These are phyloP conservation scores for Coix lacrymajobi DNA, from an alignment of 176 grass and related monocot species.

Conservation along the genomic window DNA sequence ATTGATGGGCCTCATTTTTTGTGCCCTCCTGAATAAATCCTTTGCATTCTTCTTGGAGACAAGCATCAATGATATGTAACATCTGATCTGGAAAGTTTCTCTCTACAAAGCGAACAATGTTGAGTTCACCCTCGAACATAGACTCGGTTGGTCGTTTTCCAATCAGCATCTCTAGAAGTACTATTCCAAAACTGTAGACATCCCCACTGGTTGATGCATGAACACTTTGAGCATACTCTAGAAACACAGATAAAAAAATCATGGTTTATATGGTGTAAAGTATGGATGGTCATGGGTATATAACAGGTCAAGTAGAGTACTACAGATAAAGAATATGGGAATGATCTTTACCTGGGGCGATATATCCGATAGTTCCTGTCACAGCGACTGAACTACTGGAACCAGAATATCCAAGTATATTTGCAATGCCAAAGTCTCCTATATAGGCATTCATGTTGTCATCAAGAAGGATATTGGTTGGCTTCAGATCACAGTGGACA, in stretches of 20 bases:
- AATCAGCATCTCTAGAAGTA: neutral
- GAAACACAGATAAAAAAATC: neutral
- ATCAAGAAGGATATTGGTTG: conserved; percentile 42
- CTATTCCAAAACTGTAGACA: neutral
- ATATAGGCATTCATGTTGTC: conserved; percentile 34
- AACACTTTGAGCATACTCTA: neutral
- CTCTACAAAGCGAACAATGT: neutral
- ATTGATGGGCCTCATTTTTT: neutral
- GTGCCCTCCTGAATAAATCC: too few relatives aligned
- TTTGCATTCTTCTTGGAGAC: neutral
- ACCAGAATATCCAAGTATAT: neutral
- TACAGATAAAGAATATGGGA: neutral
- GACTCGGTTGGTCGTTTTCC: neutral
- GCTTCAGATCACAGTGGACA: conserved; percentile 34
- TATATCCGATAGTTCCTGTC: conserved; percentile 48
- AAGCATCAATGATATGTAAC: neutral
- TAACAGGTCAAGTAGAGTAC: neutral
- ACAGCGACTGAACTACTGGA: neutral
- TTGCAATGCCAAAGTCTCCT: conserved; percentile 51
- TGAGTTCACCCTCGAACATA: neutral
- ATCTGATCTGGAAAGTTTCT: neutral
- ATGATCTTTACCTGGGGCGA: conserved; percentile 38
- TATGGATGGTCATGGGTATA: neutral
- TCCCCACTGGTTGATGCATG: neutral
- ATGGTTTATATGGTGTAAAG: neutral